Evolutionary conservation across 345 rosid species (phyloP).

Genomic region (Sisymbrium altissimum): DNA sequence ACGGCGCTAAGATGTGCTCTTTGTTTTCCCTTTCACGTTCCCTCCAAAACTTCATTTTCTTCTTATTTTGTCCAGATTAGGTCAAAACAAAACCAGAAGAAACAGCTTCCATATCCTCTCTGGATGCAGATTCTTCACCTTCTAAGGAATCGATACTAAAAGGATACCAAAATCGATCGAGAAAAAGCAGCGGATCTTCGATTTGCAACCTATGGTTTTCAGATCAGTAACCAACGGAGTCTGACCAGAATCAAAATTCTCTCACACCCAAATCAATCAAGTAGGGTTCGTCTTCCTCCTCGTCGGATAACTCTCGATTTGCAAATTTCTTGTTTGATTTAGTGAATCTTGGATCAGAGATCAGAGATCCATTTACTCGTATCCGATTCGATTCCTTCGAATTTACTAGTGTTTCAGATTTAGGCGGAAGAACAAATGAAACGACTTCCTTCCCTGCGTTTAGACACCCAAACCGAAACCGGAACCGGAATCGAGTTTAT

Average conservation of each 20-base stretch:
- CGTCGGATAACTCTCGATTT: background rate
- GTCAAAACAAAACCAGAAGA: background rate
- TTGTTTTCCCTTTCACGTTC: slow-evolving; percentile 86
- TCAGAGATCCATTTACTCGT: background rate
- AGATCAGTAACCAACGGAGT: background rate
- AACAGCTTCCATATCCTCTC: too few relatives aligned
- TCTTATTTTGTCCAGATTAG: background rate
- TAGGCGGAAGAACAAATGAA: slow-evolving; percentile 27
- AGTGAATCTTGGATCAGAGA: slow-evolving; percentile 18
- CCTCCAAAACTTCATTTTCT: slow-evolving; percentile 76
- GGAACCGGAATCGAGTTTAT: slow-evolving; percentile 1
- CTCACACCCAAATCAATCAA: slow-evolving; percentile 4
- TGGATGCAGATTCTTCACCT: slow-evolving; percentile 10
- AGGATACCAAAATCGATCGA: slow-evolving; percentile 2
- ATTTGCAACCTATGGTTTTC: background rate
- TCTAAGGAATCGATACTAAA: background rate
- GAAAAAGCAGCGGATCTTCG: background rate
- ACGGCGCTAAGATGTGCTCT: slow-evolving; percentile 69
- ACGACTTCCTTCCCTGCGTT: background rate
- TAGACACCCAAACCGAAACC: background rate
- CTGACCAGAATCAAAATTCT: background rate
- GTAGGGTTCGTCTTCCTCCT: slow-evolving; percentile 24
- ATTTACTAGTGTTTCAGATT: slow-evolving; percentile 24
- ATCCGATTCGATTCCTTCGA: background rate
- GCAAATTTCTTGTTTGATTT: too few relatives aligned